Base-by-base conservation (phyloP, 192 early-diverging fungal genomes). In the Coemansia biformis region DNA sequence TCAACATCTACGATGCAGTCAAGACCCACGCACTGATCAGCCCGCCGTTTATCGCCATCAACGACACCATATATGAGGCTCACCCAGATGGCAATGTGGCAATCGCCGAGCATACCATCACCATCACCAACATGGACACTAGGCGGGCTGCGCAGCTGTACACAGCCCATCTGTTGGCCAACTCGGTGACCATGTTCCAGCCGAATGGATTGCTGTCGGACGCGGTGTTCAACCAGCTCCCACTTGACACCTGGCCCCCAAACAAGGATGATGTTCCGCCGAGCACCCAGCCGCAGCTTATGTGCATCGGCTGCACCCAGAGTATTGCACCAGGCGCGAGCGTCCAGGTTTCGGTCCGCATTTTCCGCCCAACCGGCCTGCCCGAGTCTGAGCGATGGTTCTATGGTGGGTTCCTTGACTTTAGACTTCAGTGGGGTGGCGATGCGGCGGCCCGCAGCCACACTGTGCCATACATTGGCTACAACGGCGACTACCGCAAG, bases 1-100 rank as follows among this genome's bases (percentile, higher is more conserved):
- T 95, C 21, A 80, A 91, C 63, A 53, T 89, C 34, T 75, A 66
- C 38, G 48, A 75, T 19, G 80, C 91, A 4, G 34, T 90, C 35
- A 59, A 31, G 8, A 50, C 83, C 8, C 74, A 77, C 11, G 63
- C 69, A 1, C 28, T 57, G 1, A 57, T 88, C 28, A 59, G 55
- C 8, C 88, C 90, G 1, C 57, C 75, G 9, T 63, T 66, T 8
- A 46, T 90, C 28, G 71, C 79, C 6, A 62, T 87, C 29, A 78
- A 76, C 23, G 38, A 56, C 29, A 69, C 57, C 9, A 36, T 45
- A 8, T 57, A 17, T 11, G 46, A 46, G 17, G 2, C 21, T 1
- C 8, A 40, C 31, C 18, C 38, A 16, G 19, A 34, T 21, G 39
- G 2, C n/a, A 38, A 32, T 18, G 5, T 19, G 24, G 31, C 26